Evolutionary conservation across 108 stramenopile genomes (phyloP), one percentile per base, ranked within the genome.

Genomic region (Pseudonitzschia pungens): DNA sequence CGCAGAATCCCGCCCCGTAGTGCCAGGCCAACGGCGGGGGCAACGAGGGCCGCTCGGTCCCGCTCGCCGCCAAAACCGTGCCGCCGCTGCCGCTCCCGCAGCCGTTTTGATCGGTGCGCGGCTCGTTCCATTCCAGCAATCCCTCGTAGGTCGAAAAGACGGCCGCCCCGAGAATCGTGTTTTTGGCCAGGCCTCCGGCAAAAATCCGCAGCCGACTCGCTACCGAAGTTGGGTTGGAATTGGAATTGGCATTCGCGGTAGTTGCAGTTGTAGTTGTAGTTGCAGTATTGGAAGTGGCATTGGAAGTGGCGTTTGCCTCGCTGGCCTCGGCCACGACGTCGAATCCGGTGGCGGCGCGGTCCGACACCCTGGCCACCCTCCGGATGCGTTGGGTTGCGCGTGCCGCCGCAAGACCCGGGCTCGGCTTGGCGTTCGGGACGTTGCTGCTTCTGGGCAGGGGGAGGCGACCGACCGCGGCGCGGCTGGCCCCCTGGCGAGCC

Each of bases 121-220:
- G n/a, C n/a, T n/a, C n/a, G 45, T 11, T 12, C 45, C 45, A 31
- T 60, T 40, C 36, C 24, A 65, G 14, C 20, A 64, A 2, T 14
- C 78, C 69, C 54, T 84, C 87, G 56, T 90, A 88, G 11, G 84
- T 73, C 20, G 76, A 76, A 85, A 87, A 90, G 16, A 88, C 87
- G 12, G 84, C 87, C 66, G 77, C 75, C 14, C 89, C 89, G n/a
- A 90, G 69, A 10, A 87, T 36, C 16, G 89, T 83, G 76, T 87
- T 90, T n/a, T 79, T 78, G 16, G 73, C 51, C 55, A 90, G 81
- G 24, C 40, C 52, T 53, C 70, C 62, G 44, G 68, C 29, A 65
- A 77, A 62, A 31, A 44, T 4, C 27, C 26, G 31, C n/a, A 41
- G 36, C 43, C 44, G 26, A 14, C 29, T 28, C 45, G 27, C 31